Percentiles rank a stretch among this genome's conserved stretches.
phyloP scores from a whole-genome alignment of 768 basidiomycete genomes.

The Scleroderma bovista region DNA sequence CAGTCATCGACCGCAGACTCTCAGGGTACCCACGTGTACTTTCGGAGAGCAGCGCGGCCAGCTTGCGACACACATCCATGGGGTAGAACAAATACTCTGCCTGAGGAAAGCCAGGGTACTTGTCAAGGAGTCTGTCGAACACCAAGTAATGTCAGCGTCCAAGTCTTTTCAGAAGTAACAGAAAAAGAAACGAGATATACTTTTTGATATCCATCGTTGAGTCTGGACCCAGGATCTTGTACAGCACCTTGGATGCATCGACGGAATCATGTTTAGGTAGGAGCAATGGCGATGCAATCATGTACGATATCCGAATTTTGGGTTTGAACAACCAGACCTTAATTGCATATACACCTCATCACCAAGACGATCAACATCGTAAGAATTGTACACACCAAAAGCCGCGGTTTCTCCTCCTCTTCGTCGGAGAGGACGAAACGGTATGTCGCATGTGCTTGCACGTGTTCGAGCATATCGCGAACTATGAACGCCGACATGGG shows the following conservation, averaged over 20 bases:
- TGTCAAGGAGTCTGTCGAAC: slow-evolving; percentile 46
- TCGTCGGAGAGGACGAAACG: slow-evolving; percentile 88
- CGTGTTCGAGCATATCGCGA: slow-evolving; percentile 87
- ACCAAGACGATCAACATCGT: not conserved
- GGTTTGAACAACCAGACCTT: slow-evolving; percentile 97
- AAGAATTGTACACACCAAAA: slow-evolving; percentile 54
- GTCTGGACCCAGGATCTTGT: slow-evolving; percentile 65
- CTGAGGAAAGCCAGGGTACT: slow-evolving; percentile 79
- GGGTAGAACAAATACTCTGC: slow-evolving; percentile 89
- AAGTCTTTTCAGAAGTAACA: not conserved
- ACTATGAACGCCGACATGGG: slow-evolving; percentile 87
- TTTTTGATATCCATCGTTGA: slow-evolving; percentile 31
- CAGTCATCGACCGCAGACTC: slow-evolving; percentile 72
- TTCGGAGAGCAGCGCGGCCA: slow-evolving; percentile 67
- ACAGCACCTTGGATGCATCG: slow-evolving; percentile 79
- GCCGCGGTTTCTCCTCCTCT: slow-evolving; percentile 71
- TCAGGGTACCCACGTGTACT: slow-evolving; percentile 76
- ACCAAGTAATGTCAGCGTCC: not conserved
- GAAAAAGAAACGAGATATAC: slow-evolving; percentile 8
- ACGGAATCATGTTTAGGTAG: slow-evolving; percentile 60
- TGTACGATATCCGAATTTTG: slow-evolving; percentile 73
- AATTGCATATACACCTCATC: not conserved
- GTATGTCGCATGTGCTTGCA: slow-evolving; percentile 89
- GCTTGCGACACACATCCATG: slow-evolving; percentile 62
- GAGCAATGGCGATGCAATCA: slow-evolving; percentile 45